Evolutionary conservation across 192 early-diverging fungal genomes (phyloP), one percentile per base, ranked within the genome.

Genomic region (Funneliformis mosseae): DNA sequence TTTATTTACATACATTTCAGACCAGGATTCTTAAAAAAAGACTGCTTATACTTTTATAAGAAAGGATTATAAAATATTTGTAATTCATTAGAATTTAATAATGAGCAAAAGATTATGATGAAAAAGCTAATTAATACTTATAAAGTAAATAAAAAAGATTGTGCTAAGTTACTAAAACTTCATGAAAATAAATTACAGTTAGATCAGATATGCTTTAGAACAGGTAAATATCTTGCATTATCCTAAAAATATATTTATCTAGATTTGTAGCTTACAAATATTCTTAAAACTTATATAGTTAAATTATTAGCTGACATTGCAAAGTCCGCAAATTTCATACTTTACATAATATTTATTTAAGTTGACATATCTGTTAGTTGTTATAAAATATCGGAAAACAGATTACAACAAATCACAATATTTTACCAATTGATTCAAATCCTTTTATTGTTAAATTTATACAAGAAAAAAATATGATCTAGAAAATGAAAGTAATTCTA

Each of bases 51-150:
- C 42, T 73, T 73, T 27, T 73, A 73, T 11, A 73, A 73, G 42
- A 21, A 73, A 73, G 71, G 71, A 48, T 43, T 73, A 73, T 43
- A 73, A 73, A 73, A 73, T 48, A 73, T 73, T 73, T 73, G 43
- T 28, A 73, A 73, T 14, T 73, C 71, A 73, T 46, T 43, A 21
- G 43, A 73, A 21, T 73, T 73, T 73, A 21, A 73, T 16, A 43
- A 73, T 18, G 43, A 73, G 71, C 71, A 73, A 21, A 73, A 45
- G 71, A 73, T 25, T 73, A 73, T 73, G 43, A 43, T 43, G 21
- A 43, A 43, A 27, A 73, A 73, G 21, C 71, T 73, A 73, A 73
- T 73, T 73, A 11, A 73, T 21, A 70, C n/a, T 28, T 70, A 70
- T 70, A 70, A 70, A 39, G 68, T 41, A 38, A 38, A 70, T 38